Base-by-base conservation (phyloP, 2,329 filamentous ascomycete genomes). In the Colletotrichum tamarilloi region DNA sequence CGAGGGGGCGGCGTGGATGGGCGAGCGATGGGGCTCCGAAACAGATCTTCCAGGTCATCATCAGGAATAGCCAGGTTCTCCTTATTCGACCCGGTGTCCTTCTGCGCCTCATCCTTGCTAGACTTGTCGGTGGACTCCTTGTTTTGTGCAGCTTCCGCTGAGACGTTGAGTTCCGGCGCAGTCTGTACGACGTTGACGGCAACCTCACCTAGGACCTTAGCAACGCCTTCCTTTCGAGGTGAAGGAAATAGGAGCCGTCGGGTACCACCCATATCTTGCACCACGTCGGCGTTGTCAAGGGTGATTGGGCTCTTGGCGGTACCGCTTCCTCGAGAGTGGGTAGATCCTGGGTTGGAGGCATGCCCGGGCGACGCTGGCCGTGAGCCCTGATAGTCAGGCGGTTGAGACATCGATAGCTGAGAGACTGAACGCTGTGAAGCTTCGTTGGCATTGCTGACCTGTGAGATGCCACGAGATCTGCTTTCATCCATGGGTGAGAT, bases 201-300 rank as follows among this genome's bases (percentile, higher is more conserved):
- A 53, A 90, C 80, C 77, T 92, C 90, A 62, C 88, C 87, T 2
- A 94, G 85, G 26, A 89, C 87, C 79, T 91, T 94, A 1, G 87
- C 83, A 58, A 90, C 86, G 46, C 88, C 89, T 35, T 91, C 89
- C 76, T 92, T 93, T 56, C 91, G 88, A 2, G 94, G 94, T 0
- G 93, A 95, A 1, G 94, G 93, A 78, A 97, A 97, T 1, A 97
- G 86, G 2, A 95, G 82, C 71, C 94, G 88, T 73, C 93, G 88
- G 0, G 93, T 95, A 64, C 80, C 83, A 42, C 89, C 90, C 22
- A 87, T 81, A 14, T 83, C 81, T n/a, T 84, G 81, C 62, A 89
- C 83, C 62, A 89, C 83, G 42, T 87, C 86, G 63, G 85, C 77
- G 53, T 88, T 85, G 42, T 87, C 86, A 6, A 89, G 76, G 32